Evolutionary conservation across 2,329 filamentous ascomycete species (phyloP), one percentile per base, ranked within the genome.

Genomic region (Claviceps humidiphila): DNA sequence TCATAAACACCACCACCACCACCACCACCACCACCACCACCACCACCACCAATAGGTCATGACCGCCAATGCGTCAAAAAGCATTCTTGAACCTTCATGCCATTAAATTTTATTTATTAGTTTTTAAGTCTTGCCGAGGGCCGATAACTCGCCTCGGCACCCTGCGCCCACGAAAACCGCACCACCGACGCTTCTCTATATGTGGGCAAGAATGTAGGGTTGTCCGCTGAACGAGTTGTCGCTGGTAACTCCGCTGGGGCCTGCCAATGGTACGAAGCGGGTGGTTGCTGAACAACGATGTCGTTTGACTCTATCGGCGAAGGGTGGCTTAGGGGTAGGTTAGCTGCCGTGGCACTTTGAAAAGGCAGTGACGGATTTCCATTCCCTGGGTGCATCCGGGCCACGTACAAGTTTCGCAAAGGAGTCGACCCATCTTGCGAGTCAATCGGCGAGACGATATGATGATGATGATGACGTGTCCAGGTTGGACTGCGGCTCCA

Each of bases 181-280:
- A 56, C 40, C 6, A 22, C 55, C 47, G 39, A 47, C 24, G 13
- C 55, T 55, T 41, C 57, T 57, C 45, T 69, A 70, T 30, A 53
- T 3, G 38, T 55, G 1, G 70, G 70, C n/a, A 67, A 58, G 14
- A 65, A 64, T 20, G 66, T 67, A 43, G 63, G 61, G 1, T 59
- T 4, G 9, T 41, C 5, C 5, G 24, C 63, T 1, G 62, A 64
- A 4, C 64, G 61, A 1, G 54, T 49, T 7, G 61, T 64, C 8
- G 52, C 43, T 8, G 52, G 52, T 26, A 55, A 48, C 40, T 57
- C 55, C 7, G 48, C 46, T 1, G 49, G 49, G 4, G 7, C 5
- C 17, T 51, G 52, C 52, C 49, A 48, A 20, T 44, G 26, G 24
- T 51, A 43, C 17, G 42, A 51, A 9, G 50, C 50, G 6, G n/a